Conservation (phyloP, 2,329 filamentous ascomycete genomes). For the Zasmidium cellare region DNA sequence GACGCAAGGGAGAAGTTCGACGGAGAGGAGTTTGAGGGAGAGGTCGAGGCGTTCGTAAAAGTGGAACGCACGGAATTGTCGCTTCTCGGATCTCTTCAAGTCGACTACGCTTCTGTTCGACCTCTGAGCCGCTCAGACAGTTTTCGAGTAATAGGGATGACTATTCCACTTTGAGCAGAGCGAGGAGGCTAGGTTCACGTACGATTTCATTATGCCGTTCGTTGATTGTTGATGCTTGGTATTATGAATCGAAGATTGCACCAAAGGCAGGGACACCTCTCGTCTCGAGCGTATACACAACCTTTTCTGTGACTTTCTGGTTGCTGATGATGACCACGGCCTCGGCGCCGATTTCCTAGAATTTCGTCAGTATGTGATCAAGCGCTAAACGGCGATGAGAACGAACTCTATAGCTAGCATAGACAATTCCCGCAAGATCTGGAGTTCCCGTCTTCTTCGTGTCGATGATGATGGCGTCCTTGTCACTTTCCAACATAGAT, state of each 20-base stretch:
- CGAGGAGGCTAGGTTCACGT: too few species aligned
- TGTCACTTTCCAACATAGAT: slow-evolving; percentile 58
- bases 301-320: slow-evolving; percentile 63
- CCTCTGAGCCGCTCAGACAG: too few species aligned
- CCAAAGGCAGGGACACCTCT: slow-evolving; percentile 67
- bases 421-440: slow-evolving; percentile 60
- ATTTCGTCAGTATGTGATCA: not conserved
- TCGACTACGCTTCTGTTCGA: too few species aligned
- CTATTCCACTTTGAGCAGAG: too few species aligned
- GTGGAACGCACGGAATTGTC: too few species aligned
- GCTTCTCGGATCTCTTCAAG: too few species aligned
- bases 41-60: too few species aligned
- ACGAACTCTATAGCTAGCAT: slow-evolving; percentile 43
- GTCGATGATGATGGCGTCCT: slow-evolving; percentile 66
- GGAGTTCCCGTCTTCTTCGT: slow-evolving; percentile 58
- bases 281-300: slow-evolving; percentile 68
- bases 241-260: slow-evolving; percentile 67
- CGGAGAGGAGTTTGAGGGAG: not conserved
- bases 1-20: not conserved
- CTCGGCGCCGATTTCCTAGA: slow-evolving; percentile 52
- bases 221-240: too few species aligned
- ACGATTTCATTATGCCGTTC: too few species aligned
- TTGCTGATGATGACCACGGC: slow-evolving; percentile 74
- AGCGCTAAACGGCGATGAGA: too few species aligned
- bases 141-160: too few species aligned